A percentile compares a stretch with the other conserved stretches of the same genome.
phyloP scores from a whole-genome alignment of 2,329 filamentous ascomycete genomes.

The Diaporthe citriasiana region DNA sequence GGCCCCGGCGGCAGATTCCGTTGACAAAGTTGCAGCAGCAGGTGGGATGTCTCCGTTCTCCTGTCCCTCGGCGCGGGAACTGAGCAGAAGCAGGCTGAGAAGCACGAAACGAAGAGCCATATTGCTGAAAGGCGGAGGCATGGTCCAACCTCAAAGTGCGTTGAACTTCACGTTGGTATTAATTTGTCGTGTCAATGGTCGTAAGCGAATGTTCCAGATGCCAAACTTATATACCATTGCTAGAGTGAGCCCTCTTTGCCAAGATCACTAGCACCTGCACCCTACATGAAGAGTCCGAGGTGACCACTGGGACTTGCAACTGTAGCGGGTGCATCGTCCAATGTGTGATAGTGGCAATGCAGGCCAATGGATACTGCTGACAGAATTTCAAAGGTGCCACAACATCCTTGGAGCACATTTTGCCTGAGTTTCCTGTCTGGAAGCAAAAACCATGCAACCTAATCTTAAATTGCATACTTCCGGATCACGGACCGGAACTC shows the following conservation, averaged over 20 bases:
- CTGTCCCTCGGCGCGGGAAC: not conserved
- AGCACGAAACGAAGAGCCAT: not conserved
- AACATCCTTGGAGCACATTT: not conserved
- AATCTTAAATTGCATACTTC: not conserved
- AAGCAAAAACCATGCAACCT: not conserved
- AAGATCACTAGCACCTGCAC: conserved; percentile 14
- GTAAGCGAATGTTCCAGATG: too few species aligned
- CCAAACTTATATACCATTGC: not conserved
- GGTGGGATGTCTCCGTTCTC: not conserved
- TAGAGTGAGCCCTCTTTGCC: not conserved
- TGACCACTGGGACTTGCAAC: not conserved
- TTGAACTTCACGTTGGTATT: not conserved
- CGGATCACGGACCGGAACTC: not conserved
- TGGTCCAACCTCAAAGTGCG: too few species aligned
- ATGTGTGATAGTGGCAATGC: conserved; percentile 10
- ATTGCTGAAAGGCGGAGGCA: not conserved
- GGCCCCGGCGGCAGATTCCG: not conserved
- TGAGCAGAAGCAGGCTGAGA: not conserved
- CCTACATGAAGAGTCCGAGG: conserved; percentile 11
- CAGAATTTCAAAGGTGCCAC: not conserved
- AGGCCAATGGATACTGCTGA: not conserved
- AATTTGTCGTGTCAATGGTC: too few species aligned
- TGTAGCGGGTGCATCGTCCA: not conserved
- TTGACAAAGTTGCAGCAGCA: not conserved
- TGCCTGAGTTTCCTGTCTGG: not conserved